Evolutionary conservation across 352 stramenopile genomes (phyloP), one percentile per base, ranked within the genome.

Genomic region (Phytophthora niederhauseri): DNA sequence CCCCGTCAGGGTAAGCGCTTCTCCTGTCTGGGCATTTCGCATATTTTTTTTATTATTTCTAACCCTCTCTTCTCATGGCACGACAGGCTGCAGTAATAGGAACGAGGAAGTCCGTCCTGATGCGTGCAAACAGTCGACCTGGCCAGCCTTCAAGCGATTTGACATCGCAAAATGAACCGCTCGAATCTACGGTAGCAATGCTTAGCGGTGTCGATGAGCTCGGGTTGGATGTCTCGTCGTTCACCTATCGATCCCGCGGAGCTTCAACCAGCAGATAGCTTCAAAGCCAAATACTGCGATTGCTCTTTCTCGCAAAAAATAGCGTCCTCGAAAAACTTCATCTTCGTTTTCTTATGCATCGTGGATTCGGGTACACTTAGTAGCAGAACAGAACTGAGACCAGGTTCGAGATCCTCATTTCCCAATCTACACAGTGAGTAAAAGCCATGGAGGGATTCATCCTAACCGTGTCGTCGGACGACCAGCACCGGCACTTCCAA

Each of bases 141-240:
- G 46, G 26, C 20, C 50, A 41, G 17, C 22, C 34, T 52, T 11
- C 46, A 52, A 28, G 46, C 19, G 46, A 52, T n/a, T 28, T 19
- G 19, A 52, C n/a, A 15, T 52, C 20, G 19, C 46, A 52, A 52
- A 52, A 52, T 52, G 46, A 70, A 57, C 41, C 34, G 8, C 8
- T 67, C n/a, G 64, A 70, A 31, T 48, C 59, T 43, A 52, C 59
- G 17, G 66, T 67, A 45, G 63, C 64, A 59, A 50, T 50, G 43
- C 76, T 89, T 20, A 80, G 77, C 17, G 73, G 80, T 12, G 68
- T 93, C 8, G 59, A 85, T 20, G 61, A 69, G 17, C 77, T 93
- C 11, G 83, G 85, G 4, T 62, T 93, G 22, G 80, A 89, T 58
- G 70, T 93, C 52, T 75, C 73, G 7, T 78, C 78, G 9, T 92